phyloP scores from a whole-genome alignment of 2,329 filamentous ascomycete species.

The Hypoxylon sp. region DNA sequence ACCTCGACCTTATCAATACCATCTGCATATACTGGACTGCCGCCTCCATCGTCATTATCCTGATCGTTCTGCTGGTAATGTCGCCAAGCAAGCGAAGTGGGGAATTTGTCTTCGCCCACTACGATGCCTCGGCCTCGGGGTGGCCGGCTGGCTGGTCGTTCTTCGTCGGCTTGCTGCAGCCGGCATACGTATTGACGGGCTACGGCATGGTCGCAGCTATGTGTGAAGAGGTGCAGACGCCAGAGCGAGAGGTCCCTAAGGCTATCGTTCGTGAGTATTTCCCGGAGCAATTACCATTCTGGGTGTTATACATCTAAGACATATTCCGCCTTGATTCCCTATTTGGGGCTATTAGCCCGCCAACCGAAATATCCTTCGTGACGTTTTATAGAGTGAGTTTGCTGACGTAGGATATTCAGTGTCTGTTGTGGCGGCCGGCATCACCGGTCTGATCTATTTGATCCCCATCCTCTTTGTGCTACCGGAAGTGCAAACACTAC shows the following conservation, averaged over 20 bases:
- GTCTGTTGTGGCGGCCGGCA: constrained; percentile 75
- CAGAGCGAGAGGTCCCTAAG: constrained; percentile 77
- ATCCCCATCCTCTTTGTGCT: constrained; percentile 83
- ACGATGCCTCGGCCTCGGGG: constrained; percentile 74
- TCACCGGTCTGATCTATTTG: constrained; percentile 77
- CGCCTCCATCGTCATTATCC: constrained; percentile 68
- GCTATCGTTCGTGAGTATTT: constrained; percentile 70
- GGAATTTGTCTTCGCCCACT: constrained; percentile 77
- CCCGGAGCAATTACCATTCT: neutral
- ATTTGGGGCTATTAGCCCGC: neutral
- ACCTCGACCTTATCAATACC: constrained; percentile 78
- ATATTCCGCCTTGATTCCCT: neutral
- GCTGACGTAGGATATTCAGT: constrained; percentile 51
- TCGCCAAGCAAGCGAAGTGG: constrained; percentile 69
- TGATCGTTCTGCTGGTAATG: constrained; percentile 71
- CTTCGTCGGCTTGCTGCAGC: constrained; percentile 79
- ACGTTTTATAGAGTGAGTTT: neutral
- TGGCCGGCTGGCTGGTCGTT: constrained; percentile 80
- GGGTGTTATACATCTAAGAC: neutral
- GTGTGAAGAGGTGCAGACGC: constrained; percentile 80
- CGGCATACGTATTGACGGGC: constrained; percentile 72
- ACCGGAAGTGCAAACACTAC: constrained; percentile 74
- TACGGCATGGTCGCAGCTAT: constrained; percentile 81
- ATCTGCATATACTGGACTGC: constrained; percentile 81
- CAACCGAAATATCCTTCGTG: neutral